Evolutionary conservation across 495 filamentous ascomycete genomes (phyloP).

Genomic region (Aspergillus campestris): DNA sequence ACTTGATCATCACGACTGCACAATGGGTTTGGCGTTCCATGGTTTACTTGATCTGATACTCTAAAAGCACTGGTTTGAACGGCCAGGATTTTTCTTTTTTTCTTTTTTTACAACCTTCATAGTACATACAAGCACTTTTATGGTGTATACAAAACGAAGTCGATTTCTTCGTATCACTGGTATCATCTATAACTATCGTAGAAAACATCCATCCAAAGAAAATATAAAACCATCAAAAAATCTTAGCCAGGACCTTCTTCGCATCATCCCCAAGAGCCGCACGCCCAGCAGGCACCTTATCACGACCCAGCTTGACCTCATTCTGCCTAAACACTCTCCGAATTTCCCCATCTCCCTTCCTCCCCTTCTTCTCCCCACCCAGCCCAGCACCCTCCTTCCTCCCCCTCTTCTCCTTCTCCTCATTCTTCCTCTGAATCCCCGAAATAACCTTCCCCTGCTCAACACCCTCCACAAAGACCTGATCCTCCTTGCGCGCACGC

Average conservation of each 20-base stretch:
- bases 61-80: too few species aligned
- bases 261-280: conserved; percentile 1
- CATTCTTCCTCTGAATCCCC: conserved; percentile 57
- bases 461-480: conserved; percentile 69
- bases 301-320: conserved; percentile 26
- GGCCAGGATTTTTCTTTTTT: too few species aligned
- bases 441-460: conserved; percentile 75
- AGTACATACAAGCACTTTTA: too few species aligned
- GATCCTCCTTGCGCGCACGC: conserved; percentile 71
- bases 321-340: conserved; percentile 70
- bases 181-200: too few species aligned
- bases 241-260: conserved; percentile 20
- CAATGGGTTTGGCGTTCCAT: too few species aligned
- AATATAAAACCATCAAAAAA: conserved; percentile 1
- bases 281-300: conserved; percentile 2
- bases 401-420: conserved; percentile 43
- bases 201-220: too few species aligned
- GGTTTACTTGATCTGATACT: too few species aligned
- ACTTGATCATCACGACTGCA: background rate
- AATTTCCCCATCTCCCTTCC: conserved; percentile 21
- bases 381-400: conserved; percentile 23
- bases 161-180: conserved; percentile 46
- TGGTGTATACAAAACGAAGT: too few species aligned
- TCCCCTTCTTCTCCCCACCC: conserved; percentile 9
- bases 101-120: too few species aligned